Evolutionary conservation across 805 yeast genomes (phyloP).

Genomic region (Saturnispora dispora): DNA sequence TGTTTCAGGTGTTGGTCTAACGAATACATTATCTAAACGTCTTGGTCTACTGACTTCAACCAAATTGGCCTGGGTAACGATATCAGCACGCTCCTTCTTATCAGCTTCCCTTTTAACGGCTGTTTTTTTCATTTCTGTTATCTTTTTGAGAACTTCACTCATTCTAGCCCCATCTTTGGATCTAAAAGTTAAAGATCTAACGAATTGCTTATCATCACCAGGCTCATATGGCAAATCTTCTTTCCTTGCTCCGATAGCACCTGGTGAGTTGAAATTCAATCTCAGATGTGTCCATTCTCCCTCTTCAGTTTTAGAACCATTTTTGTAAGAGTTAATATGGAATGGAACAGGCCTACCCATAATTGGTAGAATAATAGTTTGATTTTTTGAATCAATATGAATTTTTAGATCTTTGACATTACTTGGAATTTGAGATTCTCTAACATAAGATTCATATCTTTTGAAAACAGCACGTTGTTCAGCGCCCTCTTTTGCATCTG

Average conservation of each 20-base stretch:
- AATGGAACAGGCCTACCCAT: conserved; percentile 97
- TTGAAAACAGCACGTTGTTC: conserved; percentile 71
- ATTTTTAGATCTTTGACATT: conserved; percentile 76
- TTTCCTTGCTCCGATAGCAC: conserved; percentile 44
- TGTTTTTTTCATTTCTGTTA: conserved; percentile 86
- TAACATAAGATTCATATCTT: conserved; percentile 85
- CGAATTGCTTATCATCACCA: conserved; percentile 73
- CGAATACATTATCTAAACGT: conserved; percentile 78
- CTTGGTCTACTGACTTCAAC: conserved; percentile 79
- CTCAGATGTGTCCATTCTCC: conserved; percentile 90
- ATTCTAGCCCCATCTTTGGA: conserved; percentile 87
- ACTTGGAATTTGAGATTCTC: conserved; percentile 86
- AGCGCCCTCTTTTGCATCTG: conserved; percentile 56
- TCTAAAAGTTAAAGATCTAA: conserved; percentile 79
- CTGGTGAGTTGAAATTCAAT: conserved; percentile 89
- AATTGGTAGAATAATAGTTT: conserved; percentile 83
- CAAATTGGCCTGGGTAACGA: conserved; percentile 82
- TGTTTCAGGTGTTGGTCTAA: conserved; percentile 96
- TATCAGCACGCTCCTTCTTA: conserved; percentile 86
- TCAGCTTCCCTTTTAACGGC: conserved; percentile 86
- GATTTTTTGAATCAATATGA: conserved; percentile 79
- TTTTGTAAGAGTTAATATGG: conserved; percentile 88
- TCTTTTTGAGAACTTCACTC: conserved; percentile 81
- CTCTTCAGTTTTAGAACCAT: conserved; percentile 92
- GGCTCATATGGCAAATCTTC: conserved; percentile 89